Conservation (phyloP, 2,329 filamentous ascomycete genomes). For the Aspergillus aculeatinus region DNA sequence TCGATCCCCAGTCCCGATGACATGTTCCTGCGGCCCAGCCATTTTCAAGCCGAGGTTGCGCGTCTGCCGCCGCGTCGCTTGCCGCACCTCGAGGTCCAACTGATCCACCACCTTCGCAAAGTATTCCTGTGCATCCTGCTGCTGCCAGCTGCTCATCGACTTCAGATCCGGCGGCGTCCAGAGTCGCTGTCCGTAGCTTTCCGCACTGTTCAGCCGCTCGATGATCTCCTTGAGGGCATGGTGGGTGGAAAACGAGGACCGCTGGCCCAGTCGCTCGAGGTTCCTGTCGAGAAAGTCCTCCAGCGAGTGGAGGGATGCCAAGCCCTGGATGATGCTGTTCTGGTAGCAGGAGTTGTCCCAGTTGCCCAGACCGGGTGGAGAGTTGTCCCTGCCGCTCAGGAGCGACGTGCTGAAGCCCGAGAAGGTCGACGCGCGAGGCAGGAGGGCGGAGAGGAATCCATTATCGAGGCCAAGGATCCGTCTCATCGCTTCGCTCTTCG, state of each 20-base stretch:
- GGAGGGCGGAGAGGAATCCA: slow-evolving; percentile 59
- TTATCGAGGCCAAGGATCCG: slow-evolving; percentile 62
- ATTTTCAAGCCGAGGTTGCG: slow-evolving; percentile 45
- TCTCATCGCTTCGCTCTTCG: slow-evolving; percentile 65
- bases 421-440: slow-evolving; percentile 56
- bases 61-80: slow-evolving; percentile 48
- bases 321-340: slow-evolving; percentile 86
- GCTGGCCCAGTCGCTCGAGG: slow-evolving; percentile 35
- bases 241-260: slow-evolving; percentile 48
- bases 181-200: slow-evolving; percentile 71
- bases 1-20: slow-evolving; percentile 25
- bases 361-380: slow-evolving; percentile 72
- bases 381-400: slow-evolving; percentile 34
- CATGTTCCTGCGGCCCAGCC: slow-evolving; percentile 34
- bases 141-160: slow-evolving; percentile 91
- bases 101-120: slow-evolving; percentile 86
- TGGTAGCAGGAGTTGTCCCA: slow-evolving; percentile 97
- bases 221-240: slow-evolving; percentile 65
- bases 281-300: slow-evolving; percentile 61
- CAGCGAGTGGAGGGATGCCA: slow-evolving; percentile 73
- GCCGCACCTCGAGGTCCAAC: slow-evolving; percentile 72
- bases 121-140: slow-evolving; percentile 98
- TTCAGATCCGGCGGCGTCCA: slow-evolving; percentile 83
- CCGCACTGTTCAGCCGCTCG: slow-evolving; percentile 64
- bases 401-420: slow-evolving; percentile 53